Evolutionary conservation across 2,329 filamentous ascomycete genomes (phyloP).

Genomic region (Verticillium klebahnii): DNA sequence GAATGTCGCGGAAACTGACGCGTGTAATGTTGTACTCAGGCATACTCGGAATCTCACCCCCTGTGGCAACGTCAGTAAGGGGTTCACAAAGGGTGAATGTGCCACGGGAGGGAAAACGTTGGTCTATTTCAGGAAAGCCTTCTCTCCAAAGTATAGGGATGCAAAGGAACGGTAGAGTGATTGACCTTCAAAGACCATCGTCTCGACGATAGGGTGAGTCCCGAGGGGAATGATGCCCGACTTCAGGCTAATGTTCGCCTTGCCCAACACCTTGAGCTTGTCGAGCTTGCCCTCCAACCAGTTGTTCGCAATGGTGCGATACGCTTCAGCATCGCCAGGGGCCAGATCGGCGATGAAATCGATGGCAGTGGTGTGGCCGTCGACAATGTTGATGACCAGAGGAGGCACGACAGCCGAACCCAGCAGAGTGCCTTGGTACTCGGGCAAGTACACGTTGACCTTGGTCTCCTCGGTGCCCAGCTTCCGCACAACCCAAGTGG

Average conservation of each 20-base stretch:
- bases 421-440: conserved; percentile 72
- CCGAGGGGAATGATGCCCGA: conserved; percentile 78
- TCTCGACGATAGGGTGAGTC: conserved; percentile 69
- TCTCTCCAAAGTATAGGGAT: conserved; percentile 57
- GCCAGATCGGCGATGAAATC: conserved; percentile 74
- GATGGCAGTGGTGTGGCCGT: conserved; percentile 71
- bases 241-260: conserved; percentile 67
- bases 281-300: conserved; percentile 79
- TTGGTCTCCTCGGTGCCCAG: conserved; percentile 69
- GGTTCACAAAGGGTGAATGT: neutral
- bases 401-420: conserved; percentile 74
- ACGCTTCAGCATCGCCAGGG: conserved; percentile 71
- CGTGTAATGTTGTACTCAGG: conserved; percentile 79
- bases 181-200: conserved; percentile 79
- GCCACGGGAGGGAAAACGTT: conserved; percentile 11
- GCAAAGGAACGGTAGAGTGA: conserved; percentile 61
- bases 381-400: conserved; percentile 69
- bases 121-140: conserved; percentile 29
- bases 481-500: conserved; percentile 74
- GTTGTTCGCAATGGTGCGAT: conserved; percentile 78
- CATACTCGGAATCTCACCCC: conserved; percentile 57
- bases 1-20: conserved; percentile 74
- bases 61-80: neutral
- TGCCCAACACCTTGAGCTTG: conserved; percentile 66
- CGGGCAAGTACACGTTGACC: conserved; percentile 74